These are phyloP conservation scores for Talaromyces islandicus DNA, from an alignment of 2,329 filamentous ascomycete species.

Conservation along the genomic window DNA sequence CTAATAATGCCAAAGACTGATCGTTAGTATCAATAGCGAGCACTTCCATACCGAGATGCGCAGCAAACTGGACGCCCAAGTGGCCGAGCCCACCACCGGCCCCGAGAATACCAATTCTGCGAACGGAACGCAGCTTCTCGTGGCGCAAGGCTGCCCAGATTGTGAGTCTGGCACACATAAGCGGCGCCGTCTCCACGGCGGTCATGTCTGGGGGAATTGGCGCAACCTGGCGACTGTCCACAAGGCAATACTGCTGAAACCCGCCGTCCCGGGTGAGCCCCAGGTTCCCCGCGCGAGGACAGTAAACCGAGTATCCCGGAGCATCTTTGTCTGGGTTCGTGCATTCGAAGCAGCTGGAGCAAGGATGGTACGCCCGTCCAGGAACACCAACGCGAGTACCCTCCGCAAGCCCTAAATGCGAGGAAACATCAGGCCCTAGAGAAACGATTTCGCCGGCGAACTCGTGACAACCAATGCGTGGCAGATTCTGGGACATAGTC, in stretches of 20 bases:
- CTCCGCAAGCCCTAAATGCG: background rate
- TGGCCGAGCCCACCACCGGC: constrained; percentile 62
- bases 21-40: constrained; percentile 26
- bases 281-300: constrained; percentile 1
- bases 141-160: constrained; percentile 51
- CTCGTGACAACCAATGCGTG: constrained; percentile 42
- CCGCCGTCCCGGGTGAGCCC: constrained; percentile 12
- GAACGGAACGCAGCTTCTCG: constrained; percentile 57
- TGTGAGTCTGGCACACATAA: constrained; percentile 34
- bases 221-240: constrained; percentile 16
- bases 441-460: constrained; percentile 41
- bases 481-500: constrained; percentile 30
- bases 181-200: constrained; percentile 23
- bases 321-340: constrained; percentile 1
- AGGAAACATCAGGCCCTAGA: background rate
- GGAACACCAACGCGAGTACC: constrained; percentile 1
- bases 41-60: constrained; percentile 60
- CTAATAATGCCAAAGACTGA: constrained; percentile 19
- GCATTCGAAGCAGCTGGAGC: constrained; percentile 13
- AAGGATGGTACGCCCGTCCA: constrained; percentile 1
- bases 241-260: constrained; percentile 17
- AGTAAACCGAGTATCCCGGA: constrained; percentile 7
- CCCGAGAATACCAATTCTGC: constrained; percentile 63
- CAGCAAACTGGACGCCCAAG: constrained; percentile 62
- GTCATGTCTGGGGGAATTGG: constrained; percentile 26